Evolutionary conservation across 768 basidiomycete genomes (phyloP).

Genomic region (Dioszegia aurantiaca): DNA sequence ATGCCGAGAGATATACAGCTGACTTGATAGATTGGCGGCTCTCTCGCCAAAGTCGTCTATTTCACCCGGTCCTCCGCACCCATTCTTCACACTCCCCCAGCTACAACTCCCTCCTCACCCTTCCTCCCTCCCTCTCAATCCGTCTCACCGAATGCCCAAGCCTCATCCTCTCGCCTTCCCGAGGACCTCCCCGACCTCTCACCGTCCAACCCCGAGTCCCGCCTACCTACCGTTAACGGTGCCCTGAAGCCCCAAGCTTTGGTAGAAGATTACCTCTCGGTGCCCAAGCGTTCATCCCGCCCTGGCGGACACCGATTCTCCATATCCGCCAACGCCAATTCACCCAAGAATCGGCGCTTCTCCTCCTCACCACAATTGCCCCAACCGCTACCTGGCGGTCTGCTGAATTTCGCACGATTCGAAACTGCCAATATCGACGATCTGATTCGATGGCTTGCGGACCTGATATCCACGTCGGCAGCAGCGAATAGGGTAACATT

Average conservation of each 20-base stretch:
- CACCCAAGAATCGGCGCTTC: constrained; percentile 61
- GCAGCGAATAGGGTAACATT: constrained; percentile 78
- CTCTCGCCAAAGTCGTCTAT: constrained; percentile 95
- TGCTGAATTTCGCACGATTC: constrained; percentile 95
- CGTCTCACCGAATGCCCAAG: constrained; percentile 15
- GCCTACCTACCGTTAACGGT: constrained; percentile 40
- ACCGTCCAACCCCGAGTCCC: constrained; percentile 7
- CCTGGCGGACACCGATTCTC: background rate
- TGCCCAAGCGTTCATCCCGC: background rate
- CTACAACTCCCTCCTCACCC: constrained; percentile 28
- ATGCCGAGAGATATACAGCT: constrained; percentile 4
- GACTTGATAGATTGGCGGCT: constrained; percentile 78
- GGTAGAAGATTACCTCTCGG: constrained; percentile 11
- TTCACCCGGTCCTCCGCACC: constrained; percentile 79
- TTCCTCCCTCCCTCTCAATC: constrained; percentile 35
- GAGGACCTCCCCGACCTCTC: constrained; percentile 16
- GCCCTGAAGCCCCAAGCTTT: constrained; percentile 45
- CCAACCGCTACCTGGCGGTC: constrained; percentile 87
- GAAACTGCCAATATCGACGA: constrained; percentile 83
- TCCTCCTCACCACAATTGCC: constrained; percentile 48
- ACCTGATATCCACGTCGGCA: constrained; percentile 82
- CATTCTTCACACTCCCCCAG: constrained; percentile 32
- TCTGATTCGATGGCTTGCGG: constrained; percentile 80
- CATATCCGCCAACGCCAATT: constrained; percentile 2
- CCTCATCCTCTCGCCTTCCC: constrained; percentile 12